Conservation (phyloP, 1,284 basidiomycete species). For the Hymenochaete sp. region DNA sequence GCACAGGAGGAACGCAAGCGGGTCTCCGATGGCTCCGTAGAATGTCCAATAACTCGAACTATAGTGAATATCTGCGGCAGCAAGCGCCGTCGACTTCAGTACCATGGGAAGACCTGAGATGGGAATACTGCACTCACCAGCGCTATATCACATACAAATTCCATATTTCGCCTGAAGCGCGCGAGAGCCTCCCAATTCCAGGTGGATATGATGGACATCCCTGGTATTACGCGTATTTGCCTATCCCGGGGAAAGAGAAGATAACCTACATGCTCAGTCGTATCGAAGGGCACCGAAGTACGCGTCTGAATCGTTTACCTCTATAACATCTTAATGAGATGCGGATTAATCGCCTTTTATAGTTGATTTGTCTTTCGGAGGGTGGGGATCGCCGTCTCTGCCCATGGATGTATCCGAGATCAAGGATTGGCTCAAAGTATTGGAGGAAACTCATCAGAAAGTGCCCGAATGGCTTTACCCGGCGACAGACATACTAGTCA, state of each 20-base stretch:
- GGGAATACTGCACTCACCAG: conserved; percentile 7
- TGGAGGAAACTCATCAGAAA: neutral
- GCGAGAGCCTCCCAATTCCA: conserved; percentile 14
- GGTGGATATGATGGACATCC: conserved; percentile 12
- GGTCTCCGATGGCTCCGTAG: conserved; percentile 18
- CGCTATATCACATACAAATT: conserved; percentile 9
- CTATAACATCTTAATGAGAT: too few relatives aligned
- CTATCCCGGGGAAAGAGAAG: conserved; percentile 1
- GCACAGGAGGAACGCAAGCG: conserved; percentile 16
- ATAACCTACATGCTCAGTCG: conserved; percentile 8
- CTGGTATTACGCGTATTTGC: conserved; percentile 7
- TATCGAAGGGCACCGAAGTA: conserved; percentile 17
- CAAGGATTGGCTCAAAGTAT: conserved; percentile 8
- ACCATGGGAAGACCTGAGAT: conserved; percentile 2
- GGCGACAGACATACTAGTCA: conserved; percentile 1
- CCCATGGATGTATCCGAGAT: conserved; percentile 10
- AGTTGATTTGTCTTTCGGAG: conserved; percentile 4
- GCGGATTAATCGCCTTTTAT: neutral
- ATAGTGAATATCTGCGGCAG: neutral
- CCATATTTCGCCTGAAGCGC: conserved; percentile 9
- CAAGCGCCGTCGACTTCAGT: too few relatives aligned
- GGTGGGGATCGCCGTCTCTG: conserved; percentile 1
- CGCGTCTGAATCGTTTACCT: too few relatives aligned
- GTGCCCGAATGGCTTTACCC: conserved; percentile 5
- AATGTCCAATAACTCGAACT: neutral